Conservation (phyloP, 192 early-diverging fungal genomes). For the Gaertneriomyces semiglobifer region DNA sequence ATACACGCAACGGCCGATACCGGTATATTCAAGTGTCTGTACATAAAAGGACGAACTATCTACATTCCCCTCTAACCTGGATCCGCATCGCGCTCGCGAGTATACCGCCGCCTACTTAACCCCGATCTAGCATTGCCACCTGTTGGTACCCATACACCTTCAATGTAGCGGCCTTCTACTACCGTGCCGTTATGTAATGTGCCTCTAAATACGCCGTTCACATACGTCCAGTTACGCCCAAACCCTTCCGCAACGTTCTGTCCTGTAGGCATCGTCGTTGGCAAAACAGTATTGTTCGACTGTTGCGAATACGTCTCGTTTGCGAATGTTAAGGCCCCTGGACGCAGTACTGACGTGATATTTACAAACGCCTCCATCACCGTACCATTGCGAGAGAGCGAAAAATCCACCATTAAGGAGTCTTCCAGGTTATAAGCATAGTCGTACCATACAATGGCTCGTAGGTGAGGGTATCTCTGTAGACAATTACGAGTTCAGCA, state of each 20-base stretch:
- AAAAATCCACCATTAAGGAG: constrained; percentile 18
- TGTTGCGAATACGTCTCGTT: constrained; percentile 12
- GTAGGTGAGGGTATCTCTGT: constrained; percentile 21
- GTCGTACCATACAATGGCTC: constrained; percentile 31
- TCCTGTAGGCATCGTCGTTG: too few relatives aligned
- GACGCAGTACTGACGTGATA: constrained; percentile 4
- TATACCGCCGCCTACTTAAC: too few relatives aligned
- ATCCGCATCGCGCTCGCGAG: too few relatives aligned
- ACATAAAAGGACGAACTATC: too few relatives aligned
- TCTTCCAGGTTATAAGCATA: constrained; percentile 4
- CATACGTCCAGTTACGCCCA: not conserved
- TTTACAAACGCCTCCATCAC: constrained; percentile 16
- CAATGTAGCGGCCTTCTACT: not conserved
- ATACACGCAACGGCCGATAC: too few relatives aligned
- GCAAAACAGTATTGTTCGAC: too few relatives aligned
- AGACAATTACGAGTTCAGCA: not conserved
- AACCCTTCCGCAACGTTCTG: too few relatives aligned
- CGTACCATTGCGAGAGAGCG: constrained; percentile 9
- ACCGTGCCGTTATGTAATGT: constrained; percentile 4
- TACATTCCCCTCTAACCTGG: too few relatives aligned
- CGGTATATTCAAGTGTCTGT: too few relatives aligned
- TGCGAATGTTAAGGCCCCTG: constrained; percentile 20
- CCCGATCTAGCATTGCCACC: not conserved
- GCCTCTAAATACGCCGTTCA: not conserved
- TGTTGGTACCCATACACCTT: constrained; percentile 1